Base-by-base conservation (phyloP, 495 filamentous ascomycete species). In the Aspergillus affinis region DNA sequence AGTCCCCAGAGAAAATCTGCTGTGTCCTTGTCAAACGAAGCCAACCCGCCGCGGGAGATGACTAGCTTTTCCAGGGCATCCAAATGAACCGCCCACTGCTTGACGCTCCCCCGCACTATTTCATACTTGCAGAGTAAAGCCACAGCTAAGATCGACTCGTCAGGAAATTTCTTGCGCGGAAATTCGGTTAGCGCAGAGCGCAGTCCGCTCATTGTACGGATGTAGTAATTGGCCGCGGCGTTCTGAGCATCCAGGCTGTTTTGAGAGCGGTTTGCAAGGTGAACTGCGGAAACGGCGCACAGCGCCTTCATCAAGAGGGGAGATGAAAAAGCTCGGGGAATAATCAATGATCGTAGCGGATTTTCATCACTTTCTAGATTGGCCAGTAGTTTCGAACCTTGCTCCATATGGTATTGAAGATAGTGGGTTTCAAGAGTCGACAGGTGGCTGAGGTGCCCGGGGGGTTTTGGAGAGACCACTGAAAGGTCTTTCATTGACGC, bases 91-190 rank as follows among this genome's bases (percentile, higher is more conserved):
- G 69, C 65, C 77, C 77, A 80, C 48, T 77, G 76, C 46, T 74
- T 74, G 3, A 80, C 72, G 47, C 74, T 77, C 9, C 77, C 77
- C 15, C 75, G 75, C 1, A 77, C 70, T 44, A 77, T 69, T 49
- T 80, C 77, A 47, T 78, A 80, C 58, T 80, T 78, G 64, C 73
- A 76, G 8, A 80, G 55, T 19, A 78, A 64, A 18, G 73, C 75
- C n/a, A 80, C 75, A 1, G 77, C 68, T 19, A 78, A 60, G 60
- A 80, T 69, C 6, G 69, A 60, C 51, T 80, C 72, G 47, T 77
- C 74, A 0, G 74, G 61, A 1, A 75, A 61, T 0, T 48, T 19
- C 6, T 64, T 60, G 1, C 60, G 66, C 13, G 69, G 48, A 45
- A 60, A 63, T 41, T 65, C 41, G 15, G 62, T 56, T 10, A 80